phyloP scores from a whole-genome alignment of 2,329 filamentous ascomycete species.

The Pleomassaria siparia region DNA sequence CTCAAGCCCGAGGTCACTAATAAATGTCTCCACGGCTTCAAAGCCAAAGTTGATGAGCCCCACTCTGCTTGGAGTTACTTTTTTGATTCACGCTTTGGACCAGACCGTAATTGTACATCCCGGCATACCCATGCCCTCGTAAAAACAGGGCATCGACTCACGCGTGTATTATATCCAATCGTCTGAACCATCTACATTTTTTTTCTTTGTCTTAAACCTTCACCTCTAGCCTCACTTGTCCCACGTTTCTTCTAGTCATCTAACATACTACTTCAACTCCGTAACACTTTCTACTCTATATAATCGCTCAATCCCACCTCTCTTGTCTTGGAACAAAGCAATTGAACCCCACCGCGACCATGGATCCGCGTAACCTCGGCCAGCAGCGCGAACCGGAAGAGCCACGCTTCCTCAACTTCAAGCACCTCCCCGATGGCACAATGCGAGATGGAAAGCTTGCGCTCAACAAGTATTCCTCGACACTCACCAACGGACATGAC shows the following conservation, averaged over 20 bases:
- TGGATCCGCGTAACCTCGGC: conserved; percentile 41
- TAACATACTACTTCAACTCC: conserved; percentile 1
- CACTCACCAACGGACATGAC: conserved; percentile 81
- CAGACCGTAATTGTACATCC: conserved; percentile 1
- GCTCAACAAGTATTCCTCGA: conserved; percentile 84
- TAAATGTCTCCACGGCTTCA: background rate
- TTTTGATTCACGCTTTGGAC: conserved; percentile 17
- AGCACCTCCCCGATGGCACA: conserved; percentile 55
- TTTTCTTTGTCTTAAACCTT: background rate
- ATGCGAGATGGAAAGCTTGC: conserved; percentile 61
- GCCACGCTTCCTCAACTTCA: conserved; percentile 58
- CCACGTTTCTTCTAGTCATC: background rate
- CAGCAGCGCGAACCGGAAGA: conserved; percentile 42
- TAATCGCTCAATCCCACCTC: background rate
- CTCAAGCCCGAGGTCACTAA: conserved; percentile 10
- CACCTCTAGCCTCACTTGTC: background rate
- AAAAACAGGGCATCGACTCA: conserved; percentile 20
- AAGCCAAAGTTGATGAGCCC: conserved; percentile 3
- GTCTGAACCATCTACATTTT: background rate
- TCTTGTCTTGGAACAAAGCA: background rate
- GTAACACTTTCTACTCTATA: background rate
- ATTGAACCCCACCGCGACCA: conserved; percentile 15
- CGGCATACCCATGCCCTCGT: conserved; percentile 7
- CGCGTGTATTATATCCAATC: conserved; percentile 24
- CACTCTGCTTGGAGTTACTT: background rate